Evolutionary conservation across 192 early-diverging fungal genomes (phyloP), one percentile per base, ranked within the genome.

Genomic region (Cetraspora pellucida): DNA sequence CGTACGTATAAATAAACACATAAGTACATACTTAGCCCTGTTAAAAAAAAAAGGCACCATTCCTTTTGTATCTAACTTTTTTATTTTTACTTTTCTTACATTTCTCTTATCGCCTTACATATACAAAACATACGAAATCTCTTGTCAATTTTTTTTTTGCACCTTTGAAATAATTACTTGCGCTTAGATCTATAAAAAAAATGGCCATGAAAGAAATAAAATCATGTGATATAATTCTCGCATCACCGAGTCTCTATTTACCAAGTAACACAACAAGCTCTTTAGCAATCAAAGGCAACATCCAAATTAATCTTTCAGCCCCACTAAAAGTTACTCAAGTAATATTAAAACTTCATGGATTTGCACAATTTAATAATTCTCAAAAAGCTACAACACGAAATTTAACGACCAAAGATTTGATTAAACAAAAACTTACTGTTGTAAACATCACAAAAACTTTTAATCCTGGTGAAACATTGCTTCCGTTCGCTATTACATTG

Each of bases 361-460:
- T 43, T 66, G 65, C 74, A 30, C 74, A 76, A 66, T 66, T 52
- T 64, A 43, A 76, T 66, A 64, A 76, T 31, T 76, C 74, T 21
- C 74, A 76, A 66, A 76, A 76, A 66, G 4, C 63, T 27, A 21
- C 61, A 23, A 76, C 64, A 55, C 44, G 74, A 21, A 76, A 76
- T 52, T 25, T 76, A 25, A 66, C 30, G 0, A 61, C 54, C 1
- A 76, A 76, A 76, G 74, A 76, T 76, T 66, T 76, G 30, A 52
- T 66, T 23, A 76, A 76, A 66, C 74, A 76, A 54, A 76, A 76
- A 76, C 46, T 54, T 49, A 76, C 74, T 5, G 63, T 76, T 19
- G 27, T 76, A 5, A 76, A 76, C 54, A 28, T 76, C 23, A 54
- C 74, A 44, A 76, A 63, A 76, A 66, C 57, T 54, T 66, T 47